Base-by-base conservation (phyloP, 345 rosid species). In the Salix dunnii region DNA sequence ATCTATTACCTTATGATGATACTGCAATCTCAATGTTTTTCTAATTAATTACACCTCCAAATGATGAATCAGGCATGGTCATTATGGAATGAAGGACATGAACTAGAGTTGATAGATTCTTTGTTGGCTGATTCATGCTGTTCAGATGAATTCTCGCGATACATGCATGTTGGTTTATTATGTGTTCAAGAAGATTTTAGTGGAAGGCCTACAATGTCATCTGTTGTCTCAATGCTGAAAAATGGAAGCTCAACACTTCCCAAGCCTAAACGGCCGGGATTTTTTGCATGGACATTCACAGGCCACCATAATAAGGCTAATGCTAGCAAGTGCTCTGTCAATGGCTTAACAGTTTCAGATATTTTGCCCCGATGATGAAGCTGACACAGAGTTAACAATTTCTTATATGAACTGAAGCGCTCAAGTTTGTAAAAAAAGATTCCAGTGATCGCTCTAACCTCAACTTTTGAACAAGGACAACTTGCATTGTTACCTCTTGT, bases 131-230 rank as follows among this genome's bases (percentile, higher is more conserved):
- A 58, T 53, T 68, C 68, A 7, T 76, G 40, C 28, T 60, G 43
- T 35, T 14, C 25, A 16, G 25, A 60, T 25, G 77, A 73, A 42
- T 66, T 73, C 10, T 67, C 43, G 35, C 27, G 77, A 27, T 61
- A 33, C 60, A 33, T 78, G 28, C 42, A 67, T 17, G 58, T 78
- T 3, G 77, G 73, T 17, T 64, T 78, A 43, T 9, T 78, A 30
- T 73, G 81, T 28, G 73, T 73, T 42, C 77, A 73, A 68, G 74
- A 78, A 68, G 73, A 67, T 73, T 61, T 58, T 28, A 21, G 6
- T 28, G 83, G 83, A 63, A 84, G 92, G 72, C 92, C 96, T 1
- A 78, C 84, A 6, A 82, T 91, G 87, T 76, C 90, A 13, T 67
- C 73, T 8, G 85, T 88, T 7, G 80, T 86, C 64, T 36, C 71